Conservation (phyloP, 371 early-diverging fungal species). For the Mucor plumbeus region DNA sequence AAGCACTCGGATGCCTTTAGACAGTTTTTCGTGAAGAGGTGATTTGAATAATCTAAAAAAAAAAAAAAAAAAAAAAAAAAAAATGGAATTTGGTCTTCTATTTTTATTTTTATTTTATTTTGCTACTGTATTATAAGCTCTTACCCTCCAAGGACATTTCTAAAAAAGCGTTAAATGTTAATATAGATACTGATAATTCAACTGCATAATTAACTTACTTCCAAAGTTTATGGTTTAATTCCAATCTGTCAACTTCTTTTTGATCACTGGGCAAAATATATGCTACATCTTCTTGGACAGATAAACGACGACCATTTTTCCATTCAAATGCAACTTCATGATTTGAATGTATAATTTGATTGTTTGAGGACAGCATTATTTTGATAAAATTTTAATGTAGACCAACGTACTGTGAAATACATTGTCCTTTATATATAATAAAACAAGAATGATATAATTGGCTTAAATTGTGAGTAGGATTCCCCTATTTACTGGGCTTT, state of each 20-base stretch:
- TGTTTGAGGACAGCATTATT: not conserved
- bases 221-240: conserved; percentile 45
- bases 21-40: conserved; percentile 45
- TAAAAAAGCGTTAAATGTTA: not conserved
- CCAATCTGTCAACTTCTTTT: conserved; percentile 43
- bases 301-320: conserved; percentile 39
- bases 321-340: conserved; percentile 22
- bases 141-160: conserved; percentile 19
- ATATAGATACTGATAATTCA: not conserved
- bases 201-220: conserved; percentile 28
- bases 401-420: not conserved
- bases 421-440: too few species aligned
- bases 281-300: conserved; percentile 35
- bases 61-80: not conserved
- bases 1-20: conserved; percentile 42
- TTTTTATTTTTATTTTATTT: too few species aligned
- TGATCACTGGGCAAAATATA: conserved; percentile 53
- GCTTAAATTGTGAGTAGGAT: too few species aligned
- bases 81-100: not conserved
- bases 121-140: not conserved
- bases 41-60: conserved; percentile 38
- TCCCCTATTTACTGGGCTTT: too few species aligned
- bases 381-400: too few species aligned
- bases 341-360: conserved; percentile 5
- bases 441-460: too few species aligned